Base-by-base conservation (phyloP, 108 stramenopile genomes). In the Aurantiochytrium sp. region DNA sequence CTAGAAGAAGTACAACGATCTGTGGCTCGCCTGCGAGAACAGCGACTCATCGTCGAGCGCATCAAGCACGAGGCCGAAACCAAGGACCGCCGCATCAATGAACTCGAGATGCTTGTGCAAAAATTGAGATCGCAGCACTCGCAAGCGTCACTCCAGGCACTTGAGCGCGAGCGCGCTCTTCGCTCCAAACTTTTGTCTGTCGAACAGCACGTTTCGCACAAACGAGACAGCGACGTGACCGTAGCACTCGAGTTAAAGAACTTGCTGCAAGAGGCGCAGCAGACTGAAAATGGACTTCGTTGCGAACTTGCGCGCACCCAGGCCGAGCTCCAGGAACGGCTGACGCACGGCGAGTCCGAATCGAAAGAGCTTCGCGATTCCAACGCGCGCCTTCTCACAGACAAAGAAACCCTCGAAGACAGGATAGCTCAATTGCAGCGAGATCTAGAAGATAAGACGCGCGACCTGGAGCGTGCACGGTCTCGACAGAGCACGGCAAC, bases 161-260 rank as follows among this genome's bases (percentile, higher is more conserved):
- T 83, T 6, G 76, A 83, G 76, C 76, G 76, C 76, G 76, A 83
- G 76, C 19, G 76, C n/a, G 25, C 51, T 43, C 76, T 83, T 12
- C 45, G 76, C 19, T 53, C 45, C 49, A 47, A 83, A 45, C 45
- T 83, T 35, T 23, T 83, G 51, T 53, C 49, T 23, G 49, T 53
- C 19, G 76, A 83, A 35, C 76, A 83, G 51, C 12, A 83, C 25
- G 12, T 83, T 6, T 47, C 76, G 51, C 76, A 83, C 45, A 53
- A 47, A 23, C 45, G 76, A 16, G 76, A 83, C 4, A 83, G 51
- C 23, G 76, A 83, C 12, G 49, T 53, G 4, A 53, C 76, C 49
- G 76, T 83, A 6, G 51, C 76, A 6, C 51, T 53, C 3, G 76
- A 83, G 51, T 45, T 83, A 6, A 83, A 83, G 76, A 83, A 23